phyloP scores from a whole-genome alignment of 176 grass and related monocot species.

The Areca catechu region DNA sequence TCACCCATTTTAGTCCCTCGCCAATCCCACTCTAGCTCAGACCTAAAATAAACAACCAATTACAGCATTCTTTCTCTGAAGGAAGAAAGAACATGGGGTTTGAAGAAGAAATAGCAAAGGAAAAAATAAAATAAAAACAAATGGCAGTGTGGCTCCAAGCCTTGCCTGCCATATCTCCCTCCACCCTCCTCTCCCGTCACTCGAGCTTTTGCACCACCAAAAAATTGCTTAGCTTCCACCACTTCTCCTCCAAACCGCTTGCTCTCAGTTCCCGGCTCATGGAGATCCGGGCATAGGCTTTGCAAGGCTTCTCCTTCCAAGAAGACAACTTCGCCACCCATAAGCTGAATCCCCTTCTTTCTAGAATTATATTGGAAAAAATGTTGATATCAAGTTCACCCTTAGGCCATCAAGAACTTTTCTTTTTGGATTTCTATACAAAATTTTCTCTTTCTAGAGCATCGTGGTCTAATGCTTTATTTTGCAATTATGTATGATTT shows the following conservation, averaged over 20 bases:
- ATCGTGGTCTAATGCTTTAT: no score
- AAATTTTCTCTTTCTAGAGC: no score
- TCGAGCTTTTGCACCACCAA: not conserved
- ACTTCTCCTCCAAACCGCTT: not conserved
- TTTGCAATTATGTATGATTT: not conserved
- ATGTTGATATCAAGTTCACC: no score
- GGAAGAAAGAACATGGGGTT: no score
- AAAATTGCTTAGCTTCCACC: not conserved
- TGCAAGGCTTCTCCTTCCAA: slow-evolving; percentile 22
- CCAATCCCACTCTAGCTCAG: no score
- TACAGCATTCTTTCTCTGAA: no score
- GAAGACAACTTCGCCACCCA: slow-evolving; percentile 54
- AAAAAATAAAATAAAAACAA: not conserved
- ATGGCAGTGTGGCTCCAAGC: slow-evolving; percentile 19
- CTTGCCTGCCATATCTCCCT: slow-evolving; percentile 25
- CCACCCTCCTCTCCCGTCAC: slow-evolving; percentile 13
- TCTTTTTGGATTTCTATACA: no score
- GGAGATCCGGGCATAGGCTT: slow-evolving; percentile 14
- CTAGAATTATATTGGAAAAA: not conserved
- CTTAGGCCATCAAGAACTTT: no score
- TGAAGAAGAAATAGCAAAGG: no score
- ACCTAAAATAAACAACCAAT: no score
- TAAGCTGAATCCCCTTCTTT: slow-evolving; percentile 7
- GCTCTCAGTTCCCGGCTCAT: not conserved
- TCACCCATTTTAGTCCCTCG: no score